Evolutionary conservation across 257 asterid species (phyloP), one percentile per base, ranked within the genome.

Genomic region (Nicotiana sylvestris): DNA sequence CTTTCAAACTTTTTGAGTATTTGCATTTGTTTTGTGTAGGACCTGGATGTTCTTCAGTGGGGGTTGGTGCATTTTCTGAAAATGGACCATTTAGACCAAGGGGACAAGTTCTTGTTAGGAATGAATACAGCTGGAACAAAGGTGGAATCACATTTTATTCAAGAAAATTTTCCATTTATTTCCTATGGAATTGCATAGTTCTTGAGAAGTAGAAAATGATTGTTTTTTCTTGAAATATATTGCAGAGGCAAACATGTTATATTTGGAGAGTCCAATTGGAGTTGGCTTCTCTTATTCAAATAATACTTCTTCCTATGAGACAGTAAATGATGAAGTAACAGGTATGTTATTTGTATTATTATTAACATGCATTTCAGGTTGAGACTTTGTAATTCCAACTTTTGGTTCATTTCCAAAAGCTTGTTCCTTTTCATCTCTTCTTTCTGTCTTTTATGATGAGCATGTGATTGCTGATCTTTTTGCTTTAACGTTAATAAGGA

Each of bases 1-100:
- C 21, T 17, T 21, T 76, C 13, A 16, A 17, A 13, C n/a, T 5
- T 49, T 15, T 7, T 17, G 76, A 67, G 66, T 32, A 67, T 30
- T n/a, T 81, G 56, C 10, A 81, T 13, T 13, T 84, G 53, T 66
- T 83, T 72, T 11, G 39, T 85, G 86, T 84, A 92, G 96, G 97
- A 68, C 97, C 94, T 81, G 94, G 97, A 30, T 92, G 97, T 39
- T 92, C 97, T 74, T 92, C 94, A 37, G 86, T 91, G 87, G 97
- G 97, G 25, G 93, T 92, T 82, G 97, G 97, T 66, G 97, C 94
- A 84, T 92, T 92, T 80, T 92, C 94, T 85, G 94, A 92, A 89
- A 91, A 92, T 86, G 97, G 97, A 37, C 94, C 97, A 53, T 91
- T 92, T 72, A 91, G 92, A 70, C 94, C 97, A 67, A 86, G 85